phyloP scores from a whole-genome alignment of 1,284 basidiomycete species.

The Abortiporus biennis region DNA sequence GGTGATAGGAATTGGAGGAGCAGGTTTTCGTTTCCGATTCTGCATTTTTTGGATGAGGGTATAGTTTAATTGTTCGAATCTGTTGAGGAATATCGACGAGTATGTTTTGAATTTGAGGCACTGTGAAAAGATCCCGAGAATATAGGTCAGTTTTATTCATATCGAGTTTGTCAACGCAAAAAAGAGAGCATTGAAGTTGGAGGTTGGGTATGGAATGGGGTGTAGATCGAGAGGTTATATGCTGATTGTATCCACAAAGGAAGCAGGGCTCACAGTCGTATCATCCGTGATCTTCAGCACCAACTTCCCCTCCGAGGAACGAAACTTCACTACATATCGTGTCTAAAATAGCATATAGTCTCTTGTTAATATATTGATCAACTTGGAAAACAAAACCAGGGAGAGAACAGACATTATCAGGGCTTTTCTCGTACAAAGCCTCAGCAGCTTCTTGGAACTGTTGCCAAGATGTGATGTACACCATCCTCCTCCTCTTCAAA shows the following conservation, averaged over 20 bases:
- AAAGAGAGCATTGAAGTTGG: background rate
- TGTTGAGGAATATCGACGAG: slow-evolving; percentile 89
- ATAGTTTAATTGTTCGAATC: slow-evolving; percentile 88
- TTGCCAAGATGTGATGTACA: slow-evolving; percentile 79
- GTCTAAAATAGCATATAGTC: slow-evolving; percentile 45
- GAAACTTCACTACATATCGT: slow-evolving; percentile 87
- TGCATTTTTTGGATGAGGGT: slow-evolving; percentile 80
- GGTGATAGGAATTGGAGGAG: slow-evolving; percentile 17
- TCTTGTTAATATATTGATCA: background rate
- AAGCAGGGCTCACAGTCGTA: slow-evolving; percentile 73
- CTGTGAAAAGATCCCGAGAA: slow-evolving; percentile 33
- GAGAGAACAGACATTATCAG: slow-evolving; percentile 53
- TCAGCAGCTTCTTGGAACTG: slow-evolving; percentile 84
- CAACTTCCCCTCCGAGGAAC: slow-evolving; percentile 72
- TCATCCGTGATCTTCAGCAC: slow-evolving; percentile 91
- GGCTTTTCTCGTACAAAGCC: slow-evolving; percentile 72
- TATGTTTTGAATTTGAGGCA: slow-evolving; percentile 93
- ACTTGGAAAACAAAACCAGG: background rate
- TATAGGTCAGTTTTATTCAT: background rate
- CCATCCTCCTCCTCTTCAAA: too few species aligned
- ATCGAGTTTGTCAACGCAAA: slow-evolving; percentile 1
- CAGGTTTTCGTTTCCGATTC: slow-evolving; percentile 50
- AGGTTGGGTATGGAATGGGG: background rate
- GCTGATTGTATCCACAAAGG: too few species aligned
- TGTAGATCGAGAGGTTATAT: too few species aligned